Evolutionary conservation across 257 asterid species (phyloP).

Genomic region (Linderniella brevidens): DNA sequence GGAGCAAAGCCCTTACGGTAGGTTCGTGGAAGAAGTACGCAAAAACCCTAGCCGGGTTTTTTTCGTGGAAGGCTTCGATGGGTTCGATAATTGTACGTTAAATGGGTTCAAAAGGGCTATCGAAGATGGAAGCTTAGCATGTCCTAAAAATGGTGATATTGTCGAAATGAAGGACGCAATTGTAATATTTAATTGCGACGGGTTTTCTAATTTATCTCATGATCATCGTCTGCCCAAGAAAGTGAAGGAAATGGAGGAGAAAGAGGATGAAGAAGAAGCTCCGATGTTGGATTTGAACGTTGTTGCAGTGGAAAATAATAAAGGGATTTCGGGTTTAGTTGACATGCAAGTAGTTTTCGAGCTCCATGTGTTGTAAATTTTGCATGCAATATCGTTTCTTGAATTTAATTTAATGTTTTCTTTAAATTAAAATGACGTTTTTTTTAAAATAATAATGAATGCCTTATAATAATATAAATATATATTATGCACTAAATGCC

Average conservation of each 20-base stretch:
- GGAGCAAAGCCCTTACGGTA: conserved; percentile 34
- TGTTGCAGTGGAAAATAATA: conserved; percentile 5
- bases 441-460: no score
- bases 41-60: conserved; percentile 60
- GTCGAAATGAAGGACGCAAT: conserved; percentile 54
- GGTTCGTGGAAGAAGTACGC: conserved; percentile 38
- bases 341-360: conserved; percentile 47
- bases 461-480: no score
- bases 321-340: conserved; percentile 32
- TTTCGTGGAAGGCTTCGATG: conserved; percentile 50
- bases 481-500: no score
- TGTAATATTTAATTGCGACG: conserved; percentile 33
- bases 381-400: no score
- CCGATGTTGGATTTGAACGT: conserved; percentile 46
- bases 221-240: conserved; percentile 8
- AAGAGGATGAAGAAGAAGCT: conserved; percentile 11
- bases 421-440: no score
- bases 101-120: conserved; percentile 34
- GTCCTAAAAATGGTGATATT: conserved; percentile 20
- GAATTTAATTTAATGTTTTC: no score
- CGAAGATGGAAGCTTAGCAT: conserved; percentile 23
- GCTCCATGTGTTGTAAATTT: conserved; percentile 28
- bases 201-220: conserved; percentile 14
- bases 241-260: not conserved
- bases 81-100: conserved; percentile 19